Evolutionary conservation across 768 basidiomycete species (phyloP).

Genomic region (Pisolithus orientalis): DNA sequence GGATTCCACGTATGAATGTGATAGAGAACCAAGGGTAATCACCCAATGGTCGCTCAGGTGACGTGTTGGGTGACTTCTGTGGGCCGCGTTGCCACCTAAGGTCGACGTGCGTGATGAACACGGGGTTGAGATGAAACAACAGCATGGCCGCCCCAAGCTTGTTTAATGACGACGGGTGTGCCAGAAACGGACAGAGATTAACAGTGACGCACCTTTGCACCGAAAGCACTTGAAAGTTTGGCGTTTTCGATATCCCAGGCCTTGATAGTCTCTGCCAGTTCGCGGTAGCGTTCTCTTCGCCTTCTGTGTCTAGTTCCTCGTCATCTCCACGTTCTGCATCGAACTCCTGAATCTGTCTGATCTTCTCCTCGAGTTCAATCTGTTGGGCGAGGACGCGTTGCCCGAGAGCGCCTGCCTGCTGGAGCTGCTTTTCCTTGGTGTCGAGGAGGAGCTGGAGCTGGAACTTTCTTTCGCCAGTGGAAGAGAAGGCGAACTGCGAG

Average conservation of each 20-base stretch:
- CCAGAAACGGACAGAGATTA: constrained; percentile 1
- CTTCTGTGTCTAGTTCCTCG: constrained; percentile 59
- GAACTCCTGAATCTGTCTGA: constrained; percentile 71
- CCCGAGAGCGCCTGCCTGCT: constrained; percentile 86
- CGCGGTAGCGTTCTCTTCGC: constrained; percentile 69
- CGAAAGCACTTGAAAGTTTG: constrained; percentile 65
- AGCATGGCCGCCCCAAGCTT: constrained; percentile 7
- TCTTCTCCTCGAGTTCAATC: constrained; percentile 86
- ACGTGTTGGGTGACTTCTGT: not conserved
- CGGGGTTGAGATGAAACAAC: constrained; percentile 11
- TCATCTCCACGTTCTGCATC: constrained; percentile 60
- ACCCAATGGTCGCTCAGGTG: no score
- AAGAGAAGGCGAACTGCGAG: constrained; percentile 35
- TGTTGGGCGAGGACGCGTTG: constrained; percentile 92
- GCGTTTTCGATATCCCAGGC: constrained; percentile 78
- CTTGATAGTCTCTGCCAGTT: constrained; percentile 68
- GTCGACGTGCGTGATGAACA: constrained; percentile 7
- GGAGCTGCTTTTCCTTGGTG: constrained; percentile 86
- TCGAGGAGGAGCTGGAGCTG: constrained; percentile 71
- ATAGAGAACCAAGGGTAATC: no score
- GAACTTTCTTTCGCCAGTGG: constrained; percentile 54
- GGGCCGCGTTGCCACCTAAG: not conserved
- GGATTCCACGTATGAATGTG: no score
- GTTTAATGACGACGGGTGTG: not conserved
- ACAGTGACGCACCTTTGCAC: constrained; percentile 45